These are phyloP conservation scores for Westerdykella ornata DNA, from an alignment of 2,329 filamentous ascomycete species.

Conservation along the genomic window DNA sequence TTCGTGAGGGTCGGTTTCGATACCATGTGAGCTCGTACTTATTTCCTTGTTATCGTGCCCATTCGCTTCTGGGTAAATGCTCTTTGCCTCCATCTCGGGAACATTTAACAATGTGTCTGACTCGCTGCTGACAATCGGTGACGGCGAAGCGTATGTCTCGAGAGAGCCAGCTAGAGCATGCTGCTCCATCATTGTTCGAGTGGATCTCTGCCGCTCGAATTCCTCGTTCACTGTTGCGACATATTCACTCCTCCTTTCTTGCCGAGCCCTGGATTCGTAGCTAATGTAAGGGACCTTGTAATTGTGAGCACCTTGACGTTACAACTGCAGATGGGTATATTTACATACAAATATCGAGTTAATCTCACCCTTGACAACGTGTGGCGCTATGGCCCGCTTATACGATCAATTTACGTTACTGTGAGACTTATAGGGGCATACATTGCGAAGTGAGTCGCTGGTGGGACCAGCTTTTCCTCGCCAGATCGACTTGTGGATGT, in stretches of 20 bases:
- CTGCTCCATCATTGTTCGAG: not conserved
- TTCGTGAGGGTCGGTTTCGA: conserved; percentile 1
- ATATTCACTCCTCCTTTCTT: conserved; percentile 2
- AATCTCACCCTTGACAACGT: too few relatives aligned
- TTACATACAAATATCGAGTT: too few relatives aligned
- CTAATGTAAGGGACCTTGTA: conserved; percentile 1
- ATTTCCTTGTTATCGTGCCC: not conserved
- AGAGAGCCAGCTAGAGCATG: conserved; percentile 2
- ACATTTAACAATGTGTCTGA: too few relatives aligned
- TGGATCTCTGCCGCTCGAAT: not conserved
- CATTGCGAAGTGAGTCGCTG: not conserved
- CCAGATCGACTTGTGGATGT: conserved; percentile 4
- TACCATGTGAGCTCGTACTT: not conserved
- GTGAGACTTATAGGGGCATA: too few relatives aligned
- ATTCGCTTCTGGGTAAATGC: too few relatives aligned
- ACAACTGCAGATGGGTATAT: too few relatives aligned
- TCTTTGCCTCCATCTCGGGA: too few relatives aligned
- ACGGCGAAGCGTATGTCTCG: conserved; percentile 1
- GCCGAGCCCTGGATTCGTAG: conserved; percentile 4
- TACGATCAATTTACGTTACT: too few relatives aligned
- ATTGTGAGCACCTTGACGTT: too few relatives aligned
- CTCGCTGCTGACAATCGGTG: too few relatives aligned
- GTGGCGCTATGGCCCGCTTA: too few relatives aligned
- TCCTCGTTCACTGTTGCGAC: not conserved
- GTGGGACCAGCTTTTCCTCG: conserved; percentile 1